Evolutionary conservation across 2,329 filamentous ascomycete species (phyloP).

Genomic region (Dactylellina sp.): DNA sequence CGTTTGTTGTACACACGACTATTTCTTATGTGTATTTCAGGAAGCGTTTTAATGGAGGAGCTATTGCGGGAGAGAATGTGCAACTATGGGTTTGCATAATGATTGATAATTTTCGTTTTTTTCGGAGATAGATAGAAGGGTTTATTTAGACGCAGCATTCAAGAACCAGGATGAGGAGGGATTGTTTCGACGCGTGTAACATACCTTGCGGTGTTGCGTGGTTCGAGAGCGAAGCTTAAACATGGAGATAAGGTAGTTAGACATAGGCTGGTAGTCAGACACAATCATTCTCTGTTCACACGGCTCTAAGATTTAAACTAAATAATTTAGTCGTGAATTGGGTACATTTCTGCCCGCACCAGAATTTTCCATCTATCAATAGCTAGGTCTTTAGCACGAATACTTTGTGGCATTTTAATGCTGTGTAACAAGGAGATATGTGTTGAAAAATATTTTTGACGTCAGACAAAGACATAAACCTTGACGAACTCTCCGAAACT

Average conservation of each 20-base stretch:
- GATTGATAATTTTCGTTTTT: not conserved
- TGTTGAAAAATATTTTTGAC: conserved; percentile 17
- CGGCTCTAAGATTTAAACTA: not conserved
- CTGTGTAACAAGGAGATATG: conserved; percentile 31
- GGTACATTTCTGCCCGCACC: too few relatives aligned
- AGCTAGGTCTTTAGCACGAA: too few relatives aligned
- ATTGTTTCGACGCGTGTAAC: not conserved
- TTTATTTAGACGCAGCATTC: not conserved
- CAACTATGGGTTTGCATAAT: not conserved
- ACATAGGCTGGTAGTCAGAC: not conserved
- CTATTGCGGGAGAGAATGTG: not conserved
- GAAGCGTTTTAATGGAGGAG: conserved; percentile 1
- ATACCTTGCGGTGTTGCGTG: conserved; percentile 6
- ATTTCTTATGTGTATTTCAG: not conserved
- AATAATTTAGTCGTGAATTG: too few relatives aligned
- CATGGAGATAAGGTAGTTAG: not conserved
- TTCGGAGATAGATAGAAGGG: not conserved
- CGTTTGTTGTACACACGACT: not conserved
- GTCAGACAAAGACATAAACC: not conserved
- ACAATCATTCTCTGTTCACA: not conserved
- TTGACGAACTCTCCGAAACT: not conserved
- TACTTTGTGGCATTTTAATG: conserved; percentile 30
- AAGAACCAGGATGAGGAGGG: not conserved
- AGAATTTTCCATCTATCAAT: too few relatives aligned
- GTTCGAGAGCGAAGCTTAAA: not conserved